Percentiles rank a stretch among this genome's conserved stretches.
Evolutionary conservation across 2,329 filamentous ascomycete species (phyloP).

Genomic region (Didymella arachidicola): DNA sequence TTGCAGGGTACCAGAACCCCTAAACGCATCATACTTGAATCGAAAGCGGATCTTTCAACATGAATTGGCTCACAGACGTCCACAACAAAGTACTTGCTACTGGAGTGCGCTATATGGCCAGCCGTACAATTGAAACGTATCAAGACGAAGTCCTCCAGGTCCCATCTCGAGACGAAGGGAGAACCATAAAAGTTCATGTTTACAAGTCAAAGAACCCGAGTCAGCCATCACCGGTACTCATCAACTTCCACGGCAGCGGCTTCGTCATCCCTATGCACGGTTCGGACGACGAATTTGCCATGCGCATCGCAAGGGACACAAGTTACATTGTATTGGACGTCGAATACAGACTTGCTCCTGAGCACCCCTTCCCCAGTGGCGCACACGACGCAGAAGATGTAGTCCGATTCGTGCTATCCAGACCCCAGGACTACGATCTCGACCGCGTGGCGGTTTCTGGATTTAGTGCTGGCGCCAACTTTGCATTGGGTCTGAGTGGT

Average conservation of each 20-base stretch:
- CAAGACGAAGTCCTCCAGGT: neutral
- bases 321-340: neutral
- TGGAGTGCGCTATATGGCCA: neutral
- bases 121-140: neutral
- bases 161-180: neutral
- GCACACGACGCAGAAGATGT: neutral
- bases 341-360: neutral
- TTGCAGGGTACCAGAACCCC: neutral
- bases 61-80: neutral
- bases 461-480: neutral
- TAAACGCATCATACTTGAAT: neutral
- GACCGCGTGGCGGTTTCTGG: neutral
- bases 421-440: neutral
- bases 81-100: neutral
- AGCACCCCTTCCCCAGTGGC: neutral
- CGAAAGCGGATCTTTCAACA: neutral
- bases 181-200: neutral
- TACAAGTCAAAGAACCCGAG: neutral
- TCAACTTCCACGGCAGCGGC: slow-evolving; percentile 7
- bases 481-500: neutral
- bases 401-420: neutral
- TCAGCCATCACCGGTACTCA: slow-evolving; percentile 1
- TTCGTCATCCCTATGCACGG: slow-evolving; percentile 4
- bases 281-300: slow-evolving; percentile 1
- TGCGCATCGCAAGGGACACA: neutral